Evolutionary conservation across 768 basidiomycete species (phyloP).

Genomic region (Auriculariales sp.): DNA sequence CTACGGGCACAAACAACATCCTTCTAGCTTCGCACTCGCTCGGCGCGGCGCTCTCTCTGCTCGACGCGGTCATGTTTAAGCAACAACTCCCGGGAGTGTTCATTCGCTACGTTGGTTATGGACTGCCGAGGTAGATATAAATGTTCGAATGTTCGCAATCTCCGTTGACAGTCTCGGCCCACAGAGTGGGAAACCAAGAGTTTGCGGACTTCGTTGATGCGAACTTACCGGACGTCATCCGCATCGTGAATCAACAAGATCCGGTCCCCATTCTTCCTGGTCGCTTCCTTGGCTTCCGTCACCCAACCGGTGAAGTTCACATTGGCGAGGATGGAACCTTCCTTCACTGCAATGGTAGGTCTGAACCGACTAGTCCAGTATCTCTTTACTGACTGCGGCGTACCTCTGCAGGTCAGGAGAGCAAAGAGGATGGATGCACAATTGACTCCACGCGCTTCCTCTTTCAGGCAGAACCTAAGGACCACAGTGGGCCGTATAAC

Average conservation of each 20-base stretch:
- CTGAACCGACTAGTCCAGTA: too few species aligned
- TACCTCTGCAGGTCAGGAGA: not conserved
- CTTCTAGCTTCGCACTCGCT: slow-evolving; percentile 20
- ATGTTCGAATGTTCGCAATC: not conserved
- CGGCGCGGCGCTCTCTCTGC: not conserved
- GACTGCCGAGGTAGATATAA: not conserved
- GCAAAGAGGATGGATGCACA: not conserved
- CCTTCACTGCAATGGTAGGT: too few species aligned
- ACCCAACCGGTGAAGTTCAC: slow-evolving; percentile 32
- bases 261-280: slow-evolving; percentile 27
- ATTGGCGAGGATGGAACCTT: slow-evolving; percentile 19
- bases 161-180: too few species aligned
- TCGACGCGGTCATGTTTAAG: not conserved
- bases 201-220: slow-evolving; percentile 35
- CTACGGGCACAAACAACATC: slow-evolving; percentile 24
- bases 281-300: slow-evolving; percentile 25
- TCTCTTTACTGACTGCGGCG: too few species aligned
- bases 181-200: slow-evolving; percentile 35
- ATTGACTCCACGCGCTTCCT: not conserved
- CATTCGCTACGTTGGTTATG: not conserved
- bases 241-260: slow-evolving; percentile 28
- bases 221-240: slow-evolving; percentile 12
- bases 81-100: not conserved
- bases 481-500: not conserved
- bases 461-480: not conserved